These are phyloP conservation scores for Pneumocystis wakefieldiae DNA, from an alignment of 1,139 yeast genomes.

Conservation along the genomic window DNA sequence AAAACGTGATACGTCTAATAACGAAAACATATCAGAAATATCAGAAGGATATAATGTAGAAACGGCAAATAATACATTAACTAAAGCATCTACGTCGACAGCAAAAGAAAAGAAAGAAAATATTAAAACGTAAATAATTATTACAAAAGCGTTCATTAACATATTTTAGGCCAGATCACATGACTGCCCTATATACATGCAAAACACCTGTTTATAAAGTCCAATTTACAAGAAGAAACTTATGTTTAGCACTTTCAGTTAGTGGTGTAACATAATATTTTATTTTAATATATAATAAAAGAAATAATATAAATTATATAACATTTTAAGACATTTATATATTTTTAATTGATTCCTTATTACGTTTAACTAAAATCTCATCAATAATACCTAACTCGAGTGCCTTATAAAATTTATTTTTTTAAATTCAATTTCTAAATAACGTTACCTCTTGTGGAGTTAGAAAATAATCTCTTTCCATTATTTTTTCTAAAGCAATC, in stretches of 20 bases:
- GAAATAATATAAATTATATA: neutral
- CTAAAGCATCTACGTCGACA: conserved; percentile 60
- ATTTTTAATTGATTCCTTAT: neutral
- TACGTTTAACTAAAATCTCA: neutral
- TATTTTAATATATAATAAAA: neutral
- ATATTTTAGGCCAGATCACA: conserved; percentile 52
- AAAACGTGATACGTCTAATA: conserved; percentile 84
- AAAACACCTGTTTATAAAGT: conserved; percentile 89
- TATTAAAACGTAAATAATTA: conserved; percentile 13
- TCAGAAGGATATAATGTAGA: conserved; percentile 70
- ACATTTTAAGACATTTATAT: neutral
- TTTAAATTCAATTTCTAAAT: conserved; percentile 21
- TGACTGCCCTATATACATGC: conserved; percentile 88
- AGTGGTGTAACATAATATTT: conserved; percentile 10
- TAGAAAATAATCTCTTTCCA: conserved; percentile 23
- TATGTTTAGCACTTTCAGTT: conserved; percentile 74
- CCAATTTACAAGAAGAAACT: conserved; percentile 75
- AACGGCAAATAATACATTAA: conserved; percentile 27
- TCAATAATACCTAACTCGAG: conserved; percentile 3
- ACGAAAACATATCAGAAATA: conserved; percentile 92
- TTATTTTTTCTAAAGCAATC: conserved; percentile 17
- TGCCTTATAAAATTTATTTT: conserved; percentile 19
- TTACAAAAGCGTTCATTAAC: conserved; percentile 19
- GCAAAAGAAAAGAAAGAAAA: conserved; percentile 13
- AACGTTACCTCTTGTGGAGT: conserved; percentile 18